Conservation (phyloP, 768 basidiomycete species). For the Brasilioporus rufonigricans region DNA sequence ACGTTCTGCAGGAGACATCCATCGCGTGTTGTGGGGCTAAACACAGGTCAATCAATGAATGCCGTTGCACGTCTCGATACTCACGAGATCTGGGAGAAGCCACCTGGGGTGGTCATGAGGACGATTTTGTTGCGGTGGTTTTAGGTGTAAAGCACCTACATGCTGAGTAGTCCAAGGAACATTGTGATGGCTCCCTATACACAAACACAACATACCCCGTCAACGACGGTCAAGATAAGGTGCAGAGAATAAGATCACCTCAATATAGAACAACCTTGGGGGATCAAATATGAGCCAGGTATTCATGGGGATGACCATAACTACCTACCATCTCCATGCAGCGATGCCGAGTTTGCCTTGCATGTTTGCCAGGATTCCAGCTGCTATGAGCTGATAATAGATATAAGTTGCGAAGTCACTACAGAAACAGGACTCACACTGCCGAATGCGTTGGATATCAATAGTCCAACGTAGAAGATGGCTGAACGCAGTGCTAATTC, state of each 20-base stretch:
- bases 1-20: too few relatives aligned
- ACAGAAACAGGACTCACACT: not conserved
- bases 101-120: not conserved
- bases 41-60: not conserved
- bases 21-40: too few relatives aligned
- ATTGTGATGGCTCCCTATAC: slow-evolving; percentile 67
- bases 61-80: not conserved
- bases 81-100: too few relatives aligned
- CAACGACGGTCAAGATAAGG: too few relatives aligned
- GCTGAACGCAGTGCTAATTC: too few relatives aligned
- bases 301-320: not conserved
- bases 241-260: not conserved
- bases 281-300: not conserved
- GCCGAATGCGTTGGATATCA: slow-evolving; percentile 27
- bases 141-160: not conserved
- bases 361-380: not conserved
- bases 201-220: not conserved
- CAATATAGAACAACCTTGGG: not conserved
- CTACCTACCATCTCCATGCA: not conserved
- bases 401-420: not conserved
- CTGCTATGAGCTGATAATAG: not conserved
- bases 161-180: slow-evolving; percentile 6
- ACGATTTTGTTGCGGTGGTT: not conserved
- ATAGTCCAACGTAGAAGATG: too few relatives aligned
- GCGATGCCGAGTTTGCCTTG: not conserved